A percentile compares a stretch with the other conserved stretches of the same genome.
phyloP scores from a whole-genome alignment of 208 protist species.

The Crithidia acanthocephali region DNA sequence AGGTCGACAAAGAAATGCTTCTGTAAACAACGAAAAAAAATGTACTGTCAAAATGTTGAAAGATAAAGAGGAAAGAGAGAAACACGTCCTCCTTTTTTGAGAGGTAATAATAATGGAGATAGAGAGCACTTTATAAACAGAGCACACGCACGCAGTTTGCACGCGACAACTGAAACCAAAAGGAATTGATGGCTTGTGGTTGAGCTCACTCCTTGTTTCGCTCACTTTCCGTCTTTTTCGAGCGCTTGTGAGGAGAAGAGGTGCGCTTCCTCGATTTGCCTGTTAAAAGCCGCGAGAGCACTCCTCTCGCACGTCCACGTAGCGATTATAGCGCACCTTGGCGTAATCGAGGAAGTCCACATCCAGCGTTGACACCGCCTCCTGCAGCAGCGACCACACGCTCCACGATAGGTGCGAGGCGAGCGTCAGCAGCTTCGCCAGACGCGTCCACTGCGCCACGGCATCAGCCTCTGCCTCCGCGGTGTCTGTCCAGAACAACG shows the following conservation, averaged over 20 bases:
- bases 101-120: too few species aligned
- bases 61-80: neutral
- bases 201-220: too few species aligned
- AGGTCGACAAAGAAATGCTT: neutral
- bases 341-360: constrained; percentile 90
- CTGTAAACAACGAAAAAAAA: too few species aligned
- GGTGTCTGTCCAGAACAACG: constrained; percentile 51
- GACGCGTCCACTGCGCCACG: constrained; percentile 46
- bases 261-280: too few species aligned
- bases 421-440: constrained; percentile 83
- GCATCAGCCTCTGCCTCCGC: constrained; percentile 39
- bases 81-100: too few species aligned
- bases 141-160: too few species aligned
- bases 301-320: constrained; percentile 60
- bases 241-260: too few species aligned
- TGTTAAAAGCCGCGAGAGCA: constrained; percentile 38
- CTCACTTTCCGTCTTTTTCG: too few species aligned
- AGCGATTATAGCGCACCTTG: constrained; percentile 64
- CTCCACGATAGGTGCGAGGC: constrained; percentile 85
- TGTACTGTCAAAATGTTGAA: neutral
- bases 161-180: too few species aligned
- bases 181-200: too few species aligned
- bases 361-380: constrained; percentile 84
- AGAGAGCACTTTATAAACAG: too few species aligned
- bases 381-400: constrained; percentile 90